Conservation (phyloP, 2,329 filamentous ascomycete genomes). For the Diaporthe sp. region DNA sequence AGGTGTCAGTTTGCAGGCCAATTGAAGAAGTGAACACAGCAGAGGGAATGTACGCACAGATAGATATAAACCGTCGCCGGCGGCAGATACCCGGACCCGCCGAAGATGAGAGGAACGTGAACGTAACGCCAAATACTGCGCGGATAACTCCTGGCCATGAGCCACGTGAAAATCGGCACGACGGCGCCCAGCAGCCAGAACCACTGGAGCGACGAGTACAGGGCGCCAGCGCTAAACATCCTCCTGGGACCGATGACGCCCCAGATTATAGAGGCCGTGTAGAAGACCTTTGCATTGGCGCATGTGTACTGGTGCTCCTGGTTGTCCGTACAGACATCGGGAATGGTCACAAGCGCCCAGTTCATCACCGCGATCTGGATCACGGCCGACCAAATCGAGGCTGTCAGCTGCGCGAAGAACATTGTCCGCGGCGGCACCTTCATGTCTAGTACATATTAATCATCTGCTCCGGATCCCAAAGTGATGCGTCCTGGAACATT, state of each 20-base stretch:
- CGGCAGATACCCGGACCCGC: constrained; percentile 73
- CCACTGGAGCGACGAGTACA: constrained; percentile 76
- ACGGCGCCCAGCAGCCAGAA: constrained; percentile 79
- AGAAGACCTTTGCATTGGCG: constrained; percentile 69
- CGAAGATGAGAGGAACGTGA: constrained; percentile 78
- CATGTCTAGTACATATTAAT: constrained; percentile 60
- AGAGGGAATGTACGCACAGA: constrained; percentile 53
- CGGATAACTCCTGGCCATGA: constrained; percentile 73
- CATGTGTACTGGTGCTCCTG: constrained; percentile 71
- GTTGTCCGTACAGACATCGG: constrained; percentile 69
- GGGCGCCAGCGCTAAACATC: constrained; percentile 74
- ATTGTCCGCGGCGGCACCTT: constrained; percentile 73
- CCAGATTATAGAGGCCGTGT: constrained; percentile 80
- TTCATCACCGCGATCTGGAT: constrained; percentile 77
- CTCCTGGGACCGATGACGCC: constrained; percentile 79
- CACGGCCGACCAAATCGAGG: constrained; percentile 72
- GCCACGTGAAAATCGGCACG: constrained; percentile 74
- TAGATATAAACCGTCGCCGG: constrained; percentile 81
- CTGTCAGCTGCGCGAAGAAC: constrained; percentile 72
- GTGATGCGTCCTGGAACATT: too few relatives aligned
- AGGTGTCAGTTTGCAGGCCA: constrained; percentile 1
- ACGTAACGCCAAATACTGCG: constrained; percentile 75
- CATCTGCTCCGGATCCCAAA: too few relatives aligned
- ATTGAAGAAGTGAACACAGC: background rate
- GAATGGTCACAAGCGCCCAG: constrained; percentile 74